A percentile compares a stretch with the other conserved stretches of the same genome.
Evolutionary conservation across 305 asterid species (phyloP).

Genomic region (Caryopteris hybrid): DNA sequence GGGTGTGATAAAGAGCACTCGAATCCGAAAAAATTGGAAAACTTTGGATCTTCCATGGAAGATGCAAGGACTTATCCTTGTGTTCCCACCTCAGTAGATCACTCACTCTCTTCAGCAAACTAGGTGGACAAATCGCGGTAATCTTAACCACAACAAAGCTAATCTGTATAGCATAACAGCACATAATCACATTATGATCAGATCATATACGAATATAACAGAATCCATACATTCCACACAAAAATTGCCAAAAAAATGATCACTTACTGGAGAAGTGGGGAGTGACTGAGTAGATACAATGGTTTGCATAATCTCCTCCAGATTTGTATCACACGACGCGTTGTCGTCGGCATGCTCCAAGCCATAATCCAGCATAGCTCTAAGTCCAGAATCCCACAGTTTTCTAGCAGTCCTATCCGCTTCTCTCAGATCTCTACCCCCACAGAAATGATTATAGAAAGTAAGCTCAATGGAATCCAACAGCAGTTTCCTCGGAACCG

Average conservation of each 20-base stretch:
- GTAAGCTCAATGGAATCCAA: conserved; percentile 33
- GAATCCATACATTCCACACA: no score
- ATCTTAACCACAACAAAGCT: conserved; percentile 84
- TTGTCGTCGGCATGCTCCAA: conserved; percentile 66
- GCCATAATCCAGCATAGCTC: conserved; percentile 82
- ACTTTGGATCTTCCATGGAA: conserved; percentile 71
- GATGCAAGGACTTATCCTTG: conserved; percentile 39
- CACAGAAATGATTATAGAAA: conserved; percentile 74
- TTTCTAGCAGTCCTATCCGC: conserved; percentile 34
- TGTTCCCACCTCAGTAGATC: conserved; percentile 77
- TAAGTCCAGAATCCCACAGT: conserved; percentile 45
- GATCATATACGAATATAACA: no score
- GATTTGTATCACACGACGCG: conserved; percentile 51
- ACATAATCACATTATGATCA: no score
- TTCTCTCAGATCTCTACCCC: conserved; percentile 47
- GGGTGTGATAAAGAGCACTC: conserved; percentile 75
- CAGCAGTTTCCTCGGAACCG: conserved; percentile 28
- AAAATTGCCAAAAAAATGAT: no score
- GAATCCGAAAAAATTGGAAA: conserved; percentile 55
- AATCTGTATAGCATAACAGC: conserved; percentile 48
- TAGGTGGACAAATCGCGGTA: conserved; percentile 63
- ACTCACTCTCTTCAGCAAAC: conserved; percentile 60
- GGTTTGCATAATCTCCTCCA: conserved; percentile 42
- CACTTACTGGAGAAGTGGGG: conserved; percentile 45
- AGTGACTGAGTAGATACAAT: conserved; percentile 33